Evolutionary conservation across 805 yeast species (phyloP), one percentile per base, ranked within the genome.

Genomic region (Pichia deserticola): DNA sequence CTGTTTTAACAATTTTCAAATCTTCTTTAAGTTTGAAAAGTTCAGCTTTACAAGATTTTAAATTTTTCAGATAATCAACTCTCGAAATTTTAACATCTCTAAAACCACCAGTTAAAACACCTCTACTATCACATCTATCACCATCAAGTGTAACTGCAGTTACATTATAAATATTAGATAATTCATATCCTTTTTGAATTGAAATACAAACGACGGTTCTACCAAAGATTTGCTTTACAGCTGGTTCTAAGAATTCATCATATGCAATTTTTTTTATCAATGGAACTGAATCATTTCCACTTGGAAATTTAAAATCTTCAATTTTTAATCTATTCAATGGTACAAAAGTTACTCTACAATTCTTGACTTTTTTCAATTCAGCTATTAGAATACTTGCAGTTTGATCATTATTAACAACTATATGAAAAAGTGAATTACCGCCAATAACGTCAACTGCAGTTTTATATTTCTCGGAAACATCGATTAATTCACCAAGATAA

Each of bases 141-240:
- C 99, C 99, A 64, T 88, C 95, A 15, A 92, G 69, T 0, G 99
- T 93, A 13, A 93, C 85, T 0, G 96, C 86, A 57, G 78, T 82
- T 28, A 90, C 67, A 33, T 78, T 77, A 62, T 72, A 77, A 9
- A 70, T 65, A 43, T 77, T 77, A 0, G 96, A 82, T 32, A 86
- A 68, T 56, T 81, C 83, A 3, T 82, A 72, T 4, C 95, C 95
- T 33, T 74, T 72, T 44, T 76, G 81, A 42, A 92, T 67, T 53
- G 84, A 81, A 50, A 78, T 75, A 47, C 90, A 83, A 1, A 93
- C 90, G 40, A 90, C 78, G 0, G 93, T 80, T 58, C 75, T 81
- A 27, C 95, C 92, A 67, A 89, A 90, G 1, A 90, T 80, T 55
- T 88, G 93, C 54, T 73, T 74, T 5, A 92, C 79, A 0, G 95